These are phyloP conservation scores for Cenchrus fungigraminus DNA, from an alignment of 176 grass and related monocot species.

Conservation along the genomic window DNA sequence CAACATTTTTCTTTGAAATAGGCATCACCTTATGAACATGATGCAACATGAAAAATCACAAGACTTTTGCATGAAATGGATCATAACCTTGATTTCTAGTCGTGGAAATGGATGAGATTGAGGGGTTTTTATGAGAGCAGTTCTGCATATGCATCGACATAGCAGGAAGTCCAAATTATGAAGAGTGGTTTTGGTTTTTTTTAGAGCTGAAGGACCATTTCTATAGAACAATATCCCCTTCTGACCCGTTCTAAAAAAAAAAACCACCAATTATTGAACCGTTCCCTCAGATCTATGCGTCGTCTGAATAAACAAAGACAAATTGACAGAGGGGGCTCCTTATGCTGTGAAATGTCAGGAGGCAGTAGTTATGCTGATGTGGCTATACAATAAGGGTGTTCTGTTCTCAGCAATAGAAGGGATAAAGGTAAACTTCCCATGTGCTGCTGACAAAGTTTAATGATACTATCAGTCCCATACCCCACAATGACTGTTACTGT, in stretches of 20 bases:
- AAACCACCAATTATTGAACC: constrained; percentile 49
- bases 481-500: not conserved
- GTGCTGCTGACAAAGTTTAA: not conserved
- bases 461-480: not conserved
- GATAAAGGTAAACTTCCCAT: not conserved
- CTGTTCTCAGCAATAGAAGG: not conserved
- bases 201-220: not conserved
- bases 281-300: constrained; percentile 27
- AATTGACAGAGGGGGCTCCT: not conserved
- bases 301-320: constrained; percentile 32
- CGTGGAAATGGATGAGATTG: not conserved
- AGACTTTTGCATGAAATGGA: not conserved
- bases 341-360: constrained; percentile 22
- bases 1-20: not conserved
- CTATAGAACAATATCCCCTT: too few species aligned
- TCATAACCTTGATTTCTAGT: not conserved
- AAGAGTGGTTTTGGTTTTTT: not conserved
- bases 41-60: not conserved
- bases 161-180: not conserved
- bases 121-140: not conserved
- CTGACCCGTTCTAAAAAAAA: not conserved
- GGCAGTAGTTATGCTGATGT: not conserved
- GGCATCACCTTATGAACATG: not conserved
- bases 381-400: not conserved
- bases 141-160: not conserved